Conservation (phyloP, 352 stramenopile genomes). For the Globisporangium perplexum region DNA sequence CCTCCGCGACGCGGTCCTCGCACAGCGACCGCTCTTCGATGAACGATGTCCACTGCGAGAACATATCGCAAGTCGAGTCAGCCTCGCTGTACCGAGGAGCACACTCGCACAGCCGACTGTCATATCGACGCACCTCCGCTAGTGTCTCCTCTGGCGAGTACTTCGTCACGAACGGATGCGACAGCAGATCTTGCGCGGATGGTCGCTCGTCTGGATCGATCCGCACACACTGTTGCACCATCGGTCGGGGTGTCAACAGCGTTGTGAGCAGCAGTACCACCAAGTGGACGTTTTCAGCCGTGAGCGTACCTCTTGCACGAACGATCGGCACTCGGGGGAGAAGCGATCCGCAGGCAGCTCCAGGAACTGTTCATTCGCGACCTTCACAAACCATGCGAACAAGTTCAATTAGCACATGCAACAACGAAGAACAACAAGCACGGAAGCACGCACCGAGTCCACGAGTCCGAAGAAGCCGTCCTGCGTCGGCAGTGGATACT, state of each 20-base stretch:
- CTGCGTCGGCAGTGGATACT: constrained; percentile 81
- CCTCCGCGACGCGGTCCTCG: constrained; percentile 49
- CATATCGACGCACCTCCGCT: constrained; percentile 31
- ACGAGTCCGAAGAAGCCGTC: constrained; percentile 87
- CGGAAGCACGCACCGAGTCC: constrained; percentile 37
- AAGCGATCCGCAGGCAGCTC: constrained; percentile 56
- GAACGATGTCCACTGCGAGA: constrained; percentile 51
- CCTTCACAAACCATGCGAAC: constrained; percentile 21
- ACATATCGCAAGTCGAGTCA: not conserved
- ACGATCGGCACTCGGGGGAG: constrained; percentile 64
- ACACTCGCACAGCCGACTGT: not conserved
- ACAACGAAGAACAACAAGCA: not conserved
- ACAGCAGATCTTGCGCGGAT: constrained; percentile 56
- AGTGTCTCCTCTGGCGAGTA: constrained; percentile 68
- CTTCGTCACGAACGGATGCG: constrained; percentile 64
- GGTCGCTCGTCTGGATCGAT: constrained; percentile 63
- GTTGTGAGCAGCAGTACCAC: not conserved
- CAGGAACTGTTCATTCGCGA: constrained; percentile 73
- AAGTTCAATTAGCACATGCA: not conserved
- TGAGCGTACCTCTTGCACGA: constrained; percentile 50
- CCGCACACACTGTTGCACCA: constrained; percentile 38
- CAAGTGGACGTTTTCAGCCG: not conserved
- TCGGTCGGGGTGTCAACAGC: not conserved
- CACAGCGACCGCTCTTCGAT: constrained; percentile 49
- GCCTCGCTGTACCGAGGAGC: not conserved